Conservation (phyloP, 2,329 filamentous ascomycete species). For the Pezicula radicicola region DNA sequence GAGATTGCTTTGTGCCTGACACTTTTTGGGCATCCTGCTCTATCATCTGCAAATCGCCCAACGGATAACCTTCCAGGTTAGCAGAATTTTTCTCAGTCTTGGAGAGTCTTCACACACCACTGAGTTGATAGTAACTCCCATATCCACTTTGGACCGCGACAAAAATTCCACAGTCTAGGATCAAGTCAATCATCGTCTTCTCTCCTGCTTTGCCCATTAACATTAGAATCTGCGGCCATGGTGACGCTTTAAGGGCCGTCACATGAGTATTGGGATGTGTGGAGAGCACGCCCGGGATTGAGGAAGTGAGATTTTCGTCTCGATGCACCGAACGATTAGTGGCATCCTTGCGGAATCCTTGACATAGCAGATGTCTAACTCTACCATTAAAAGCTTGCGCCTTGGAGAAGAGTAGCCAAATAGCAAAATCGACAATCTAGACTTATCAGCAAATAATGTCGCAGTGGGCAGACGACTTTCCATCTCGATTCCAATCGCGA, state of each 20-base stretch:
- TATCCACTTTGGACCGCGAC: conserved; percentile 53
- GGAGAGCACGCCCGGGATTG: conserved; percentile 64
- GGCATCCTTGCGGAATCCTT: conserved; percentile 66
- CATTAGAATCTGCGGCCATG: conserved; percentile 74
- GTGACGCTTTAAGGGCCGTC: conserved; percentile 59
- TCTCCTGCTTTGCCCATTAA: conserved; percentile 76
- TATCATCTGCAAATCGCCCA: conserved; percentile 24
- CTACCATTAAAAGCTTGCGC: conserved; percentile 42
- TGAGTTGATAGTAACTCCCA: conserved; percentile 74
- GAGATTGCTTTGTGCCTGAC: neutral
- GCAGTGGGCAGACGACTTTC: neutral
- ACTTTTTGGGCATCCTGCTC: too few species aligned
- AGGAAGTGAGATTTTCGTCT: conserved; percentile 31
- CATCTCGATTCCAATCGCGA: neutral
- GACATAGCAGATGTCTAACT: conserved; percentile 75
- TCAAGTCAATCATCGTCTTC: conserved; percentile 70
- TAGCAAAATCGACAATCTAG: conserved; percentile 72
- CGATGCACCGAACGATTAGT: conserved; percentile 13
- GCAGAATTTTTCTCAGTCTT: conserved; percentile 9
- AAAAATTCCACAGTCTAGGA: conserved; percentile 79
- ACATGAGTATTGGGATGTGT: conserved; percentile 69
- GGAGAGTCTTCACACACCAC: conserved; percentile 49
- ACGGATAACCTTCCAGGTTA: conserved; percentile 18
- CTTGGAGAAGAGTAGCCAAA: conserved; percentile 73
- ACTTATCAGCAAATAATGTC: conserved; percentile 9